Conservation (phyloP, 192 early-diverging fungal genomes). For the Mortierella claussenii region DNA sequence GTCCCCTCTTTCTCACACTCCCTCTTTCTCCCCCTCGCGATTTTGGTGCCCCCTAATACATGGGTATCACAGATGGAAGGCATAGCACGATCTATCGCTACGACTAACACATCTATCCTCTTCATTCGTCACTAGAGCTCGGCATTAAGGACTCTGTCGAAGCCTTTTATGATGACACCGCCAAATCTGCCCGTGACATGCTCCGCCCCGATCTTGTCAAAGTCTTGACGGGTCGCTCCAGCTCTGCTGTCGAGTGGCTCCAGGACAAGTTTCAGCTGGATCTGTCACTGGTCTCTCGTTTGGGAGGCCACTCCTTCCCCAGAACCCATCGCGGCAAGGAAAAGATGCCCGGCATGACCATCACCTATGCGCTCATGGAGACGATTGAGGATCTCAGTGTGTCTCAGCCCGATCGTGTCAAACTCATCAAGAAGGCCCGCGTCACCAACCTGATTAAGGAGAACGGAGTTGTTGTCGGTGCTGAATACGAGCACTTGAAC, state of each 20-base stretch:
- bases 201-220: constrained; percentile 83
- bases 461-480: constrained; percentile 78
- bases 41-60: no score
- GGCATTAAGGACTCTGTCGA: constrained; percentile 85
- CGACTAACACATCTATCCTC: constrained; percentile 8
- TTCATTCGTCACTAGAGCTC: constrained; percentile 24
- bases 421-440: constrained; percentile 85
- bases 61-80: no score
- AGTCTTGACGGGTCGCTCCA: constrained; percentile 87
- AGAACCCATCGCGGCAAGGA: constrained; percentile 93
- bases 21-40: no score
- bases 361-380: constrained; percentile 91
- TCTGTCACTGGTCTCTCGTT: constrained; percentile 86
- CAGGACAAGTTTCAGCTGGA: constrained; percentile 90
- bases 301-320: constrained; percentile 93
- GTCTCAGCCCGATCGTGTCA: constrained; percentile 74
- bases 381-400: constrained; percentile 77
- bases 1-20: no score
- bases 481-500: constrained; percentile 72
- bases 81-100: no score
- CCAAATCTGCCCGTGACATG: constrained; percentile 85
- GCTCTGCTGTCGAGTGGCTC: constrained; percentile 93
- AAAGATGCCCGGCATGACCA: constrained; percentile 92
- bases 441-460: constrained; percentile 78
- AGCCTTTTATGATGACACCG: constrained; percentile 89